phyloP scores from a whole-genome alignment of 2,329 filamentous ascomycete genomes.

The Cladosporium austrohemisphaericum region DNA sequence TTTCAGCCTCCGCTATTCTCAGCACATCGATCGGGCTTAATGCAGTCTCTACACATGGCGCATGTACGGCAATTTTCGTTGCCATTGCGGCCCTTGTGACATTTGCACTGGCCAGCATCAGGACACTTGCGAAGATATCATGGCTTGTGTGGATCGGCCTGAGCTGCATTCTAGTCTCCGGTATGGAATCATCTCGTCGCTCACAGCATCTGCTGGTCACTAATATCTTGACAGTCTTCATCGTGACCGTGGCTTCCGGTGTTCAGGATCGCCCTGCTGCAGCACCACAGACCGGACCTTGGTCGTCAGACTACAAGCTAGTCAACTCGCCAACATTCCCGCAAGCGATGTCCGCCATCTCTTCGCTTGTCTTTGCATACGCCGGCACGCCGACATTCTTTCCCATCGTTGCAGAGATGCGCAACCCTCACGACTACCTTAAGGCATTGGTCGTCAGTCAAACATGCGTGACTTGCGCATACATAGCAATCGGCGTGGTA shows the following conservation, averaged over 20 bases:
- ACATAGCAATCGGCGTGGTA: slow-evolving; percentile 56
- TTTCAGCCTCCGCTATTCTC: slow-evolving; percentile 34
- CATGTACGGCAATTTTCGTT: slow-evolving; percentile 39
- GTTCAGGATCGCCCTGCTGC: slow-evolving; percentile 54
- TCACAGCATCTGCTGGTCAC: no score
- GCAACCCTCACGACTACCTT: slow-evolving; percentile 53
- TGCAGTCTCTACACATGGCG: slow-evolving; percentile 21
- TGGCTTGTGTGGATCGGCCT: slow-evolving; percentile 34
- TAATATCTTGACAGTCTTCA: slow-evolving; percentile 49
- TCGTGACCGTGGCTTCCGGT: slow-evolving; percentile 50
- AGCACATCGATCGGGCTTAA: slow-evolving; percentile 23
- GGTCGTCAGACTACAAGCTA: slow-evolving; percentile 51
- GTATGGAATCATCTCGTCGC: no score
- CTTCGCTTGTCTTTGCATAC: slow-evolving; percentile 44
- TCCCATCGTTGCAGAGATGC: slow-evolving; percentile 63
- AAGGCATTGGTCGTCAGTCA: slow-evolving; percentile 57
- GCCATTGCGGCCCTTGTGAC: slow-evolving; percentile 39
- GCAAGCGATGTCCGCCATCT: neutral
- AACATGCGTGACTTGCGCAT: slow-evolving; percentile 52
- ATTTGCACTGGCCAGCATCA: slow-evolving; percentile 30
- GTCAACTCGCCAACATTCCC: slow-evolving; percentile 5
- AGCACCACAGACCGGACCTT: slow-evolving; percentile 55
- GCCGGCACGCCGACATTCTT: slow-evolving; percentile 58
- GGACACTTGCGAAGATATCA: slow-evolving; percentile 29
- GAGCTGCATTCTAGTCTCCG: slow-evolving; percentile 17